These are phyloP conservation scores for Phycomyces nitens DNA, from an alignment of 192 early-diverging fungal genomes.

Conservation along the genomic window DNA sequence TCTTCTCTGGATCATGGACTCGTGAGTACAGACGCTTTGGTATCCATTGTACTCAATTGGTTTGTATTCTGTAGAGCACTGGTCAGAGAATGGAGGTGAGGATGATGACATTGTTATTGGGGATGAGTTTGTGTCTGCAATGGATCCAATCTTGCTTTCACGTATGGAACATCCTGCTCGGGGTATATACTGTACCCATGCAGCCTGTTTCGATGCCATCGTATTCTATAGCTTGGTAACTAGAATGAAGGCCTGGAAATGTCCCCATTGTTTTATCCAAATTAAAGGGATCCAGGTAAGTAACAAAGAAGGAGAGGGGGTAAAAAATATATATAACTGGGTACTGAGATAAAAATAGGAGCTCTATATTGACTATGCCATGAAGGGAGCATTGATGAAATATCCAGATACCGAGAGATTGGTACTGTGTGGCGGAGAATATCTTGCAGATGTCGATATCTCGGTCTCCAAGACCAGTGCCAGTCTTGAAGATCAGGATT, in stretches of 20 bases:
- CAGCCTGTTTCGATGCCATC: constrained; percentile 11
- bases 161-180: constrained; percentile 11
- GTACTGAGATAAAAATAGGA: constrained; percentile 4
- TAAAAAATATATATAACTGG: not conserved
- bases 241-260: constrained; percentile 3
- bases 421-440: not conserved
- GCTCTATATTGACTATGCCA: constrained; percentile 14
- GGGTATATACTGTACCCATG: constrained; percentile 15
- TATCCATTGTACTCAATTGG: too few relatives aligned
- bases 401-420: constrained; percentile 4
- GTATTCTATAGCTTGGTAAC: constrained; percentile 7
- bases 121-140: constrained; percentile 2
- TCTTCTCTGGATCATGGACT: constrained; percentile 7
- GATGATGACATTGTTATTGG: not conserved
- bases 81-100: not conserved
- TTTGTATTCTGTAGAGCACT: not conserved
- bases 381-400: constrained; percentile 7
- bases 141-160: constrained; percentile 12
- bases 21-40: too few relatives aligned
- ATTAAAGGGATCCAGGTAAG: constrained; percentile 16
- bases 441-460: not conserved
- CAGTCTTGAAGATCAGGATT: not conserved
- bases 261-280: constrained; percentile 12
- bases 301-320: not conserved
- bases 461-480: not conserved